Percentiles rank a stretch among this genome's conserved stretches.
Conservation (phyloP, 306 rosid species). For the Acacia crassicarpa region DNA sequence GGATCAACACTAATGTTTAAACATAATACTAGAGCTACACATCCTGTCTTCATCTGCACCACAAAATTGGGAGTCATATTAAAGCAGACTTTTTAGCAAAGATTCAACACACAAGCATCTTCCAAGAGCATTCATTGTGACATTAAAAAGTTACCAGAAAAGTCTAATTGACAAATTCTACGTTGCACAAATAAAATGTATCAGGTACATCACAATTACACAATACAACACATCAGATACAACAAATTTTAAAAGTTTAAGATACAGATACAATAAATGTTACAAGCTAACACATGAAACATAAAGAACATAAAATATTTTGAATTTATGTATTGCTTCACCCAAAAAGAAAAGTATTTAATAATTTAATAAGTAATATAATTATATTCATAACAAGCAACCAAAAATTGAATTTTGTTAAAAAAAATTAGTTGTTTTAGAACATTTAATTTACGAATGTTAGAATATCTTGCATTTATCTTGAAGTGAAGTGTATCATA, state of each 20-base stretch:
- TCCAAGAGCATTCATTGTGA: conserved; percentile 26
- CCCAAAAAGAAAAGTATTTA: neutral
- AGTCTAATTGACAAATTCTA: neutral
- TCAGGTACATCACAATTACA: neutral
- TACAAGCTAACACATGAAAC: neutral
- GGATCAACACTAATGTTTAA: conserved; percentile 99
- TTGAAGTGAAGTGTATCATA: neutral
- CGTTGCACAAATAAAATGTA: neutral
- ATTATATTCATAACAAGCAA: neutral
- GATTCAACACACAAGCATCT: conserved; percentile 14
- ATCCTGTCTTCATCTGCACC: conserved; percentile 99
- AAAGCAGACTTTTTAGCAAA: conserved; percentile 28
- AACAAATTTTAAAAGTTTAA: neutral
- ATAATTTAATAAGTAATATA: neutral
- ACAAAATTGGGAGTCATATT: conserved; percentile 47
- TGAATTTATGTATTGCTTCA: neutral
- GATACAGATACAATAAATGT: neutral
- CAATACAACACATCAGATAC: neutral
- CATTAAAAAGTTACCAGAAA: neutral
- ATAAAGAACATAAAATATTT: neutral
- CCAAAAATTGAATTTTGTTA: neutral
- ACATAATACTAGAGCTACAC: conserved; percentile 96
- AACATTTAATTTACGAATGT: neutral
- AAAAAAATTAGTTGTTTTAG: neutral
- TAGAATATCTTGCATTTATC: neutral